Evolutionary conservation across 139 green algal genomes (phyloP), one percentile per base, ranked within the genome.

Genomic region (Asterochloris sp.): DNA sequence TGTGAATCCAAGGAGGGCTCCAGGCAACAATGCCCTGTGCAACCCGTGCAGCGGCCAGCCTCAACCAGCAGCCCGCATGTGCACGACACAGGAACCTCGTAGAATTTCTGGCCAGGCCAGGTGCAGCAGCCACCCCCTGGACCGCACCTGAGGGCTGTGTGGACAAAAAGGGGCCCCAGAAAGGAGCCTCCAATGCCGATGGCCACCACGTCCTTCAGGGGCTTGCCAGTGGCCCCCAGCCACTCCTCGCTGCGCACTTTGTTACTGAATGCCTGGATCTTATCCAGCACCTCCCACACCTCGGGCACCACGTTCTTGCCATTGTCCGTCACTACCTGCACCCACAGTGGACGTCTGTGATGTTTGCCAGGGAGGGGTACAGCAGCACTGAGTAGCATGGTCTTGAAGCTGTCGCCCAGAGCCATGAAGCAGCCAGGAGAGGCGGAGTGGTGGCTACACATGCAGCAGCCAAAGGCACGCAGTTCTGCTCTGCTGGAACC

Each of bases 141-240:
- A 60, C 38, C 38, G 4, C 17, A 76, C 79, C 79, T 83, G 9
- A 99, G 91, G 0, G 97, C 94, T n/a, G 94, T 99, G 95, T 99
- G 97, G 82, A 99, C 96, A 85, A 99, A 99, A 10, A 98, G 92
- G 0, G 97, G 97, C 1, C 97, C 97, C 71, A 99, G 90, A 89
- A 97, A 98, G 60, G 89, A 96, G 81, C 97, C 97, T 62, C 97
- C 97, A 83, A 99, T 99, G 83, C 97, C 97, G 76, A 99, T 95
- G 27, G 94, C 93, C 28, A 99, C 97, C 28, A 99, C 93, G 68
- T 96, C 93, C 74, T 91, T 99, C 64, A 99, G 90, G 26, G 93
- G 89, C 92, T 99, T 98, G 79, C 97, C 97, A 0, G 97, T 99
- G 11, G 86, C 88, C 38, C 97, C 97, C 74, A 92, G 63, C 94